Conservation (phyloP, 2,329 filamentous ascomycete genomes). For the Didymella keratinophila region DNA sequence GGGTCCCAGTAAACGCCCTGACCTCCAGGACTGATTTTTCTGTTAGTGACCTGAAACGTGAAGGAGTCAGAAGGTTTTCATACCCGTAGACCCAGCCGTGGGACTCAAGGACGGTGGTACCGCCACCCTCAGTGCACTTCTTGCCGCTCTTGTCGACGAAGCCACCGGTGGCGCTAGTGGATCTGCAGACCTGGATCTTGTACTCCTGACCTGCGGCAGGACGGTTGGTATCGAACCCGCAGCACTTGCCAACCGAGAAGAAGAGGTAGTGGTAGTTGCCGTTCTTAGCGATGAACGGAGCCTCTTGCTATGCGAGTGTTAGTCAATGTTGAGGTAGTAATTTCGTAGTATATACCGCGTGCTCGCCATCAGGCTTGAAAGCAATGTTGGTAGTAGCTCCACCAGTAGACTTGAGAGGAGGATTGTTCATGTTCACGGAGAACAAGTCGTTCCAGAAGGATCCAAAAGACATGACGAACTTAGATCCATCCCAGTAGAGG, state of each 20-base stretch:
- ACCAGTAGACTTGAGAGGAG: slow-evolving; percentile 42
- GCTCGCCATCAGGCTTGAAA: slow-evolving; percentile 60
- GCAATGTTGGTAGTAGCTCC: slow-evolving; percentile 60
- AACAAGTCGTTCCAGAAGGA: slow-evolving; percentile 74
- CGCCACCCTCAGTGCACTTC: slow-evolving; percentile 64
- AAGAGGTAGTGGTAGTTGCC: slow-evolving; percentile 70
- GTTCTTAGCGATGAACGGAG: slow-evolving; percentile 61
- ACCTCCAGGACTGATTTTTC: slow-evolving; percentile 60
- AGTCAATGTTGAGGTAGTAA: no score
- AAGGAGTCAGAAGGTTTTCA: slow-evolving; percentile 45
- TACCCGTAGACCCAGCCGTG: slow-evolving; percentile 70
- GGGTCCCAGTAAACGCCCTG: slow-evolving; percentile 66
- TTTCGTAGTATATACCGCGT: slow-evolving; percentile 56
- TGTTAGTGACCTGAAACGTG: no score
- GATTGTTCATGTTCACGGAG: slow-evolving; percentile 60
- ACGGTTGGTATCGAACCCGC: slow-evolving; percentile 61
- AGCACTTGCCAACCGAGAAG: slow-evolving; percentile 68
- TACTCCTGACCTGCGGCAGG: slow-evolving; percentile 69
- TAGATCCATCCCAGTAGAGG: slow-evolving; percentile 53
- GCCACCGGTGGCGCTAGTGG: slow-evolving; percentile 58
- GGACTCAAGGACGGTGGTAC: slow-evolving; percentile 66
- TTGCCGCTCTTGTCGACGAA: slow-evolving; percentile 65
- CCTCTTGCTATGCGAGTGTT: background rate
- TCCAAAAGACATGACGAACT: slow-evolving; percentile 67
- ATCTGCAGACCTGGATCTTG: slow-evolving; percentile 71